Conservation (phyloP, 176 grass and related monocot species). For the sorghum (Sorghum bicolor) region DNA sequence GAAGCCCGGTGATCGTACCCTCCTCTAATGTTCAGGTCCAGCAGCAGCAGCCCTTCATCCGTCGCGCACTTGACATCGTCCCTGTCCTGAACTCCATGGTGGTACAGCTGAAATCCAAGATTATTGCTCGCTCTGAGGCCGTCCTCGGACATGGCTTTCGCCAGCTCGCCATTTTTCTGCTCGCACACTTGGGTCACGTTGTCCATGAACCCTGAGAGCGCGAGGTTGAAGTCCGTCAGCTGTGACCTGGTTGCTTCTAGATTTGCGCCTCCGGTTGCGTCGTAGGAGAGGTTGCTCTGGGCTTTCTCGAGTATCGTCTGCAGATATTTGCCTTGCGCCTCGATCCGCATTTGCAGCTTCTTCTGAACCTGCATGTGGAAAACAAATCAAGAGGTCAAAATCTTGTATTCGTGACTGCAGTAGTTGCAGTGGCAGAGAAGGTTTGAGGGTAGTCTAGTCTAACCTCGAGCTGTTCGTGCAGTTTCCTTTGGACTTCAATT, state of each 20-base stretch:
- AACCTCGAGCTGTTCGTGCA: constrained; percentile 83
- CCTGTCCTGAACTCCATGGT: constrained; percentile 25
- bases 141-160: constrained; percentile 44
- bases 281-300: constrained; percentile 57
- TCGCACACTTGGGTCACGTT: constrained; percentile 46
- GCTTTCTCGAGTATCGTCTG: constrained; percentile 77
- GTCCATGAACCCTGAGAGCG: constrained; percentile 61
- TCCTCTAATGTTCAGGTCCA: constrained; percentile 89
- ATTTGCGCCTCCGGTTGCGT: constrained; percentile 32
- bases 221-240: constrained; percentile 67
- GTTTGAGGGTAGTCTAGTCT: background rate
- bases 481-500: constrained; percentile 83
- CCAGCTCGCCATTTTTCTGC: constrained; percentile 39
- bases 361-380: constrained; percentile 70
- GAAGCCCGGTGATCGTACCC: constrained; percentile 46
- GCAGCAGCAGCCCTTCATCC: constrained; percentile 40
- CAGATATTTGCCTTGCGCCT: constrained; percentile 97
- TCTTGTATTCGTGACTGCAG: background rate
- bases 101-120: constrained; percentile 46
- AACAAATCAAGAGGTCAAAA: background rate
- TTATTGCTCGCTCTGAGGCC: constrained; percentile 35
- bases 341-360: constrained; percentile 89
- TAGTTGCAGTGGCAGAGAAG: background rate
- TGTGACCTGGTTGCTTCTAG: constrained; percentile 55
- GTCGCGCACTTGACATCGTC: constrained; percentile 44